A percentile compares a stretch with the other conserved stretches of the same genome.
Conservation (phyloP, 2,329 filamentous ascomycete species). For the Purpureocillium lavendulum region DNA sequence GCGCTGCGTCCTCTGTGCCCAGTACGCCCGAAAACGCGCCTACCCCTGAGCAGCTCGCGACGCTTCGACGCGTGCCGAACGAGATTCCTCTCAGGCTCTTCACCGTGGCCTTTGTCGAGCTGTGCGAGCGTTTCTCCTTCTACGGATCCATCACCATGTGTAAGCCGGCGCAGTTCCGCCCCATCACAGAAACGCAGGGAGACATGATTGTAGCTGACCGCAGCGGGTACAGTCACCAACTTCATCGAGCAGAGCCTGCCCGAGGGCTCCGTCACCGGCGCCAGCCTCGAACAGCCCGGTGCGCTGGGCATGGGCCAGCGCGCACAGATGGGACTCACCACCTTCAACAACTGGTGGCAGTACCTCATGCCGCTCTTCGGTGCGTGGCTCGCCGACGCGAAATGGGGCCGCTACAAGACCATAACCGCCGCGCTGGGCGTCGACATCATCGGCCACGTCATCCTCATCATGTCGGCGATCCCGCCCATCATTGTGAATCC, state of each 20-base stretch:
- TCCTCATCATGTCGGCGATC: constrained; percentile 58
- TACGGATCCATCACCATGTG: constrained; percentile 59
- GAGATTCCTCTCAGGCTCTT: constrained; percentile 52
- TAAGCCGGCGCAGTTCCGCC: too few relatives aligned
- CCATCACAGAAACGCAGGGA: too few relatives aligned
- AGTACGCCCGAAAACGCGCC: too few relatives aligned
- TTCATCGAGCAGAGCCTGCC: constrained; percentile 54
- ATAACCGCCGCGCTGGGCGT: constrained; percentile 54
- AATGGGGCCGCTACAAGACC: constrained; percentile 61
- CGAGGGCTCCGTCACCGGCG: constrained; percentile 44
- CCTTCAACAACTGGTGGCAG: constrained; percentile 50
- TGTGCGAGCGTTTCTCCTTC: constrained; percentile 67
- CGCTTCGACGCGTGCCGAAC: constrained; percentile 45
- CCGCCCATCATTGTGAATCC: constrained; percentile 50
- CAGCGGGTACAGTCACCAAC: constrained; percentile 38
- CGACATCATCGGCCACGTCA: constrained; percentile 57
- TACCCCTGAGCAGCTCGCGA: constrained; percentile 32
- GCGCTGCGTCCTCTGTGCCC: constrained; percentile 1
- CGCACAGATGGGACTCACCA: constrained; percentile 35
- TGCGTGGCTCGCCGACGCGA: constrained; percentile 42
- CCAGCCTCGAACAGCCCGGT: constrained; percentile 29
- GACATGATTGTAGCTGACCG: constrained; percentile 28
- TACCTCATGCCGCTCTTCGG: constrained; percentile 52
- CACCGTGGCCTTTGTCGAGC: constrained; percentile 58
- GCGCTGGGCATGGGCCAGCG: constrained; percentile 51